Conservation (phyloP, 139 green algal genomes). For the Bryopsis sp. region DNA sequence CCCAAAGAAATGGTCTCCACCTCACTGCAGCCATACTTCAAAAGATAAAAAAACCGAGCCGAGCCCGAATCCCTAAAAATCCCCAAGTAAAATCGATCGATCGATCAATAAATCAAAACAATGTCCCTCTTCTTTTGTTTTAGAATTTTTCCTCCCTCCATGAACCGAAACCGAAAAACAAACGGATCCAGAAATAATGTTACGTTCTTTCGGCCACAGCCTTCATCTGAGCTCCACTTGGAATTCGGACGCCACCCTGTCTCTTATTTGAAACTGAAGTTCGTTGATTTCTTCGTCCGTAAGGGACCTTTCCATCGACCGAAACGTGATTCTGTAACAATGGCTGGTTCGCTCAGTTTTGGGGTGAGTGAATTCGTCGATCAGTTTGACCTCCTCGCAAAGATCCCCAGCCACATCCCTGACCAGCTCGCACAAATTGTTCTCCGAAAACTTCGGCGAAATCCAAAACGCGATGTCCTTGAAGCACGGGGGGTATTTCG, state of each 20-base stretch:
- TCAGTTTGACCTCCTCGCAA: slow-evolving; percentile 89
- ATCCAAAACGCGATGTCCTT: slow-evolving; percentile 99
- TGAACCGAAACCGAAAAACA: too few species aligned
- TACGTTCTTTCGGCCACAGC: too few species aligned
- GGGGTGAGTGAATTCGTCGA: slow-evolving; percentile 93
- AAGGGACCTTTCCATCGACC: slow-evolving; percentile 83
- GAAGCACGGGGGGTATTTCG: slow-evolving; percentile 91
- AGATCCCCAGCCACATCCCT: slow-evolving; percentile 71
- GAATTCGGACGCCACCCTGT: slow-evolving; percentile 40
- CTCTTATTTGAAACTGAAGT: slow-evolving; percentile 73
- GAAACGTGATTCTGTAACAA: slow-evolving; percentile 95
- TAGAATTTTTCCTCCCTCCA: too few species aligned
- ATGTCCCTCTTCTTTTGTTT: too few species aligned
- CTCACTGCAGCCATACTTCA: too few species aligned
- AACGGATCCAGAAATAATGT: too few species aligned
- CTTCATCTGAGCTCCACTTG: slow-evolving; percentile 61
- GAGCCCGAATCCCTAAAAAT: too few species aligned
- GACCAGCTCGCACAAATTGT: slow-evolving; percentile 97
- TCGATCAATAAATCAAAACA: too few species aligned
- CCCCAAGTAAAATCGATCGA: too few species aligned
- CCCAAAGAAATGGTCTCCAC: too few species aligned
- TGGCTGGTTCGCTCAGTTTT: slow-evolving; percentile 82
- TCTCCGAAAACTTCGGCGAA: slow-evolving; percentile 85
- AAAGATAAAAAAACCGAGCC: too few species aligned
- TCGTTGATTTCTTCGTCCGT: slow-evolving; percentile 88